phyloP scores from a whole-genome alignment of 1,139 yeast species.

The Magnusiomyces tetraspermus region DNA sequence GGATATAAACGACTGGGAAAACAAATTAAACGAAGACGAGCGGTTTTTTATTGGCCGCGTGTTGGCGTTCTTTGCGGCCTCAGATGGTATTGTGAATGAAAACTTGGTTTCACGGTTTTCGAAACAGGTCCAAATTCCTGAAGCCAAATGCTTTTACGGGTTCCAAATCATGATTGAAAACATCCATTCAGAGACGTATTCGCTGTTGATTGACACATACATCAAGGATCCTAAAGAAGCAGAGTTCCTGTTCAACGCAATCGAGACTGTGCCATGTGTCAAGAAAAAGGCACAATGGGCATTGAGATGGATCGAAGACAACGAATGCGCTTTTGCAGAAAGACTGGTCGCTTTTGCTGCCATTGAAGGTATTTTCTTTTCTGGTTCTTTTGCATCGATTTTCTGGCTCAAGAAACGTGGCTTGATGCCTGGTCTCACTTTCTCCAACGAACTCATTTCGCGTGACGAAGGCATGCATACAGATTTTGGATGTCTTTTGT shows the following conservation, averaged over 20 bases:
- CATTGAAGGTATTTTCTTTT: constrained; percentile 96
- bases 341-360: constrained; percentile 98
- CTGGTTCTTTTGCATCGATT: constrained; percentile 95
- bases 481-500: constrained; percentile 92
- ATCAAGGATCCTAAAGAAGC: constrained; percentile 92
- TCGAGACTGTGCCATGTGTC: constrained; percentile 88
- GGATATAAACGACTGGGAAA: constrained; percentile 86
- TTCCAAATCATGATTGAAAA: constrained; percentile 99
- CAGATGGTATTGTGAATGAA: constrained; percentile 96
- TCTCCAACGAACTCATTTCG: constrained; percentile 91
- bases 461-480: constrained; percentile 99
- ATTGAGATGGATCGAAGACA: constrained; percentile 85
- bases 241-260: constrained; percentile 81
- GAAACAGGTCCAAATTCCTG: constrained; percentile 94
- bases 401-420: constrained; percentile 98
- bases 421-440: constrained; percentile 95
- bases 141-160: constrained; percentile 97
- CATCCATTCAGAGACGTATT: constrained; percentile 95
- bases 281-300: constrained; percentile 98
- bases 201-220: constrained; percentile 85
- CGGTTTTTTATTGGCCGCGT: constrained; percentile 84
- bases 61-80: constrained; percentile 93
- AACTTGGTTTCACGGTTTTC: constrained; percentile 94
- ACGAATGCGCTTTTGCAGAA: constrained; percentile 82
- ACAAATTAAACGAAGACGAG: constrained; percentile 76